Base-by-base conservation (phyloP, 192 early-diverging fungal genomes). In the Phlyctochytrium arcticum region DNA sequence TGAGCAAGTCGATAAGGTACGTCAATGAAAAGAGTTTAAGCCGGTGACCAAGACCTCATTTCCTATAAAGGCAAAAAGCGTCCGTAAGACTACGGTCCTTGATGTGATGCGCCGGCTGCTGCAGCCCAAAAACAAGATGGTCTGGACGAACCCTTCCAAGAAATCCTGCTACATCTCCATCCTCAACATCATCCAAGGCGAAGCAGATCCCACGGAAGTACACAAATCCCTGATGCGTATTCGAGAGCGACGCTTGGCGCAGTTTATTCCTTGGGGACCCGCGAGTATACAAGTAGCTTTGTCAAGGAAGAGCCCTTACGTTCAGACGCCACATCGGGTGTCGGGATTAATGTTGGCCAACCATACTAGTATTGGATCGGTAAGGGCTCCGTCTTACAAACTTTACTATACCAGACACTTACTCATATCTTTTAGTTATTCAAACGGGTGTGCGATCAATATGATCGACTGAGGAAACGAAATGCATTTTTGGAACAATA, bases 241-340 rank as follows among this genome's bases (percentile, higher is more conserved):
- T 61, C 84, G 96, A 31, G 96, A 99, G 70, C 85, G 94, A 29
- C 80, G 92, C 21, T 72, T 99, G 47, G 95, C 93, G 10, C 90
- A 92, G 67, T 99, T 99, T 70, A 98, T 99, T 58, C 97, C 97
- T 24, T 99, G 97, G 97, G 97, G 97, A 8, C 97, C 97, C 4
- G 94, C 97, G 12, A 93, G 90, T 70, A 98, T 99, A 66, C 97
- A 99, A 70, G 97, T 99, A 1, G 95, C 97, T 8, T 67, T 99
- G 48, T 94, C 94, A 3, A 86, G 88, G 39, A 94, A 94, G 69
- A 92, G 90, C 35, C 97, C 95, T 6, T 99, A 98, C 72, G 80
- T 92, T 8, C 90, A 89, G 53, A 90, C 93, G 5, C 82, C 89
- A 35, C 95, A 99, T 69, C 85, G 92, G 3, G 97, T 99, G 30